These are phyloP conservation scores for Volvox carteri DNA, from an alignment of 163 green algal genomes.

Conservation along the genomic window DNA sequence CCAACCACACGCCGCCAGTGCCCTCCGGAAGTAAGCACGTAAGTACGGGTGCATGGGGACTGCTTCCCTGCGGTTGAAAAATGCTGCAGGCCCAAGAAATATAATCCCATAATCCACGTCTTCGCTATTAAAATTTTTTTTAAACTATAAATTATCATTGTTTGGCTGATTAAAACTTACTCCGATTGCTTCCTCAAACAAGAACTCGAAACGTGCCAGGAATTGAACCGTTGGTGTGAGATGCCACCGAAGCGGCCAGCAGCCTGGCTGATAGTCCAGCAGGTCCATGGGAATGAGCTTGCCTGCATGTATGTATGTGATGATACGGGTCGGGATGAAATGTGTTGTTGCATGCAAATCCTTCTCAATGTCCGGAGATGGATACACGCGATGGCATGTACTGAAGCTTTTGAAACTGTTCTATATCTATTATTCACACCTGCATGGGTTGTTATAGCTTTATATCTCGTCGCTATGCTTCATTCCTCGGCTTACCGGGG, in stretches of 20 bases:
- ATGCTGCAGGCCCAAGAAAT: background rate
- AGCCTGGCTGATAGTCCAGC: slow-evolving; percentile 20
- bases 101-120: no score
- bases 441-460: background rate
- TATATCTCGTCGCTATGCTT: background rate
- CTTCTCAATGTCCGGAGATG: background rate
- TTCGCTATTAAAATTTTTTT: background rate
- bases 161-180: background rate
- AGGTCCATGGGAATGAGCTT: slow-evolving; percentile 18
- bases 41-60: background rate
- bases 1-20: background rate
- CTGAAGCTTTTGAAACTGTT: background rate
- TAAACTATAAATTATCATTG: background rate
- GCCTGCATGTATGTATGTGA: no score
- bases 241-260: slow-evolving; percentile 25
- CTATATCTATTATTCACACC: background rate
- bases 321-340: no score
- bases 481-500: background rate
- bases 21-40: background rate
- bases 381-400: background rate
- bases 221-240: slow-evolving; percentile 39
- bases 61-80: background rate
- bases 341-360: background rate
- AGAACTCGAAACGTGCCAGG: slow-evolving; percentile 49
- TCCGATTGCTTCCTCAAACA: slow-evolving; percentile 50